A percentile compares a stretch with the other conserved stretches of the same genome.
Evolutionary conservation across 192 early-diverging fungal species (phyloP).

Genomic region (Powellomyces hirtus): DNA sequence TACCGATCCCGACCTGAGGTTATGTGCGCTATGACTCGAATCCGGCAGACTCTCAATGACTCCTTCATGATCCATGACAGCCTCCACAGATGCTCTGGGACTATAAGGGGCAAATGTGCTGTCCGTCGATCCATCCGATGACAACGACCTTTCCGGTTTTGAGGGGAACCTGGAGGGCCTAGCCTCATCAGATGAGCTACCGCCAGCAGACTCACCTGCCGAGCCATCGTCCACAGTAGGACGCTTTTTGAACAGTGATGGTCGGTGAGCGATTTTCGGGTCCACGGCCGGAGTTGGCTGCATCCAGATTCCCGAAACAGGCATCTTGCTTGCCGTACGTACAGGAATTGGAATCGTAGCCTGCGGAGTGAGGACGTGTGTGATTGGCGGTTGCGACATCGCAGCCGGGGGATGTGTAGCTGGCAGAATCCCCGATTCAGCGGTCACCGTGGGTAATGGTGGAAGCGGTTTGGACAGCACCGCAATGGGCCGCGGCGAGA

Average conservation of each 20-base stretch:
- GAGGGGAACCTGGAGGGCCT: no score
- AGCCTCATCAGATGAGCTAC: no score
- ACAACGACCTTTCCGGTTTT: background rate
- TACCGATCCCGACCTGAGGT: background rate
- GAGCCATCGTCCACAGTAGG: no score
- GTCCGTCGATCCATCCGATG: background rate
- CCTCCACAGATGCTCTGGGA: background rate
- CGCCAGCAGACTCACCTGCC: no score
- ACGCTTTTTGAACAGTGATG: conserved; percentile 3
- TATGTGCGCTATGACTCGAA: background rate
- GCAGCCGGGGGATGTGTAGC: no score
- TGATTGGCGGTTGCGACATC: no score
- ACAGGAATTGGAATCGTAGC: background rate
- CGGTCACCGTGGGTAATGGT: background rate
- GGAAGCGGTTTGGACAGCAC: background rate
- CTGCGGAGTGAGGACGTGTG: background rate
- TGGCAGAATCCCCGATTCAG: no score
- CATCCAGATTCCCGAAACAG: background rate
- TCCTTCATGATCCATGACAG: background rate
- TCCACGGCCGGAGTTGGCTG: background rate
- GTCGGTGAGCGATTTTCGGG: background rate
- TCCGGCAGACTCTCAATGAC: background rate
- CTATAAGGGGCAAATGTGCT: background rate
- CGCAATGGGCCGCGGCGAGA: background rate
- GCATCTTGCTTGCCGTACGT: background rate